phyloP scores from a whole-genome alignment of 176 grass and related monocot species.

The Aegilops longissima region DNA sequence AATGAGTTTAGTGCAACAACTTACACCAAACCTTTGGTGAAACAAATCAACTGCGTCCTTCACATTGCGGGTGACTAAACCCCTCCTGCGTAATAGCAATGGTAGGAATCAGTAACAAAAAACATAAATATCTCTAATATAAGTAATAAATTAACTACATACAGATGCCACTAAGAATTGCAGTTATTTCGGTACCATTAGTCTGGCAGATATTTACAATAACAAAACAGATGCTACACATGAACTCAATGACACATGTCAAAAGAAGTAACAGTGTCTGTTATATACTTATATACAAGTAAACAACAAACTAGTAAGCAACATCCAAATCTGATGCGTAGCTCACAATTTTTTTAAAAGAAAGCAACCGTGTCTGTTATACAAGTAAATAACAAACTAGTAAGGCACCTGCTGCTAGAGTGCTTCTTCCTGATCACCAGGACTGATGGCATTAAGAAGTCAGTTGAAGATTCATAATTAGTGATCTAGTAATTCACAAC shows the following conservation, averaged over 20 bases:
- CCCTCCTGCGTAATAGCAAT: slow-evolving; percentile 69
- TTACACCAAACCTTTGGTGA: slow-evolving; percentile 93
- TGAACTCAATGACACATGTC: neutral
- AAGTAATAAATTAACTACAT: neutral
- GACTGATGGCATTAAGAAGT: neutral
- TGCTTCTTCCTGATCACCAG: neutral
- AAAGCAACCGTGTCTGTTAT: neutral
- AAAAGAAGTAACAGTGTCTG: neutral
- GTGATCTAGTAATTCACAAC: neutral
- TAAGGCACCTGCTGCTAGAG: neutral
- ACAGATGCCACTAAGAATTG: neutral
- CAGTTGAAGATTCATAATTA: neutral
- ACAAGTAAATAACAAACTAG: neutral
- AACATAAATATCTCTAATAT: neutral
- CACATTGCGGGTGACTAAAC: slow-evolving; percentile 91
- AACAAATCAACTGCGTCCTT: slow-evolving; percentile 85
- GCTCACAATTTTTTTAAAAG: no score
- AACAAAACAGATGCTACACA: neutral
- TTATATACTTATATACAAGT: neutral
- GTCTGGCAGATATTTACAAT: neutral
- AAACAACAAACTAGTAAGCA: neutral
- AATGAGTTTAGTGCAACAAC: slow-evolving; percentile 20
- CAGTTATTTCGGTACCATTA: neutral
- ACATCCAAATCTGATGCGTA: no score
- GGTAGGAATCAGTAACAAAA: neutral